Percentiles rank a stretch among this genome's conserved stretches.
These are phyloP conservation scores for Plasmodium vivax DNA, from an alignment of 169 alveolate genomes.

Conservation along the genomic window DNA sequence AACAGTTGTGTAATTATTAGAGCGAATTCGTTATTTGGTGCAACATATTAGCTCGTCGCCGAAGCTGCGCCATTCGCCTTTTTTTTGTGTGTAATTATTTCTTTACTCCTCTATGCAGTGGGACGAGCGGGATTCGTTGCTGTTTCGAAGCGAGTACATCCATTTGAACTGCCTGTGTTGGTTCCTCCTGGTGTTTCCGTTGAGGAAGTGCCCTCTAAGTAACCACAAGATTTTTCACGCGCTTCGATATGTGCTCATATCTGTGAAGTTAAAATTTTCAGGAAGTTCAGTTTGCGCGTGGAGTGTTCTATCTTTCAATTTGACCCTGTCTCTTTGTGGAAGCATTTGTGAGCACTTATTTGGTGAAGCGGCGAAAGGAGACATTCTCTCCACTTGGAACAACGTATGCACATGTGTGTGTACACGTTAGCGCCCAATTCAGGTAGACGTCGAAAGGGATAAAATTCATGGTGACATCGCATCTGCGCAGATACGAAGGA, in stretches of 20 bases:
- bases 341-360: not conserved
- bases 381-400: not conserved
- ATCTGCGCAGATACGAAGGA: not conserved
- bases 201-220: not conserved
- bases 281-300: not conserved
- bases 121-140: not conserved
- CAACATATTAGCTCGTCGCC: not conserved
- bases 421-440: not conserved
- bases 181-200: not conserved
- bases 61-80: not conserved
- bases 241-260: not conserved
- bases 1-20: not conserved
- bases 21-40: not conserved
- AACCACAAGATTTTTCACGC: not conserved
- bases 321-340: not conserved
- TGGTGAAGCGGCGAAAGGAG: not conserved
- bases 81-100: not conserved
- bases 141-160: not conserved
- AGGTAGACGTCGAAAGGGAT: not conserved
- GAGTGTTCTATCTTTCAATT: not conserved
- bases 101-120: not conserved
- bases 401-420: not conserved
- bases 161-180: not conserved
- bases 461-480: not conserved
- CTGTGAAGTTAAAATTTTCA: too few relatives aligned